Conservation (phyloP, 179 eudicot genomes). For the Corrigiola litoralis region DNA sequence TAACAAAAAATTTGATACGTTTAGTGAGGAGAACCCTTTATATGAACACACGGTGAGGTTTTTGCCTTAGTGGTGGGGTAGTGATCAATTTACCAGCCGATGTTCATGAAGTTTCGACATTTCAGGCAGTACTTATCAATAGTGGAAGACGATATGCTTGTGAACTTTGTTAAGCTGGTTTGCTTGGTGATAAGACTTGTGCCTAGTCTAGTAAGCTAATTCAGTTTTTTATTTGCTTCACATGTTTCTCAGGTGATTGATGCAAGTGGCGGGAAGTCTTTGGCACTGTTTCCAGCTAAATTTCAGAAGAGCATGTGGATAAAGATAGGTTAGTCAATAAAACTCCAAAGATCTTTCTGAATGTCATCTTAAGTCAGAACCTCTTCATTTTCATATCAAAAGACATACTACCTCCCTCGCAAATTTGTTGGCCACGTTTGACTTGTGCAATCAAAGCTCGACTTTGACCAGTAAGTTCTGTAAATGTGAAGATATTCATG, state of each 20-base stretch:
- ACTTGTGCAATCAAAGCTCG: no score
- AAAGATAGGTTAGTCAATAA: conserved; percentile 47
- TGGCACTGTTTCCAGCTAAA: conserved; percentile 84
- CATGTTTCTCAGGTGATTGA: conserved; percentile 53
- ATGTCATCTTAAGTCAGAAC: no score
- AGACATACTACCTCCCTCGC: no score
- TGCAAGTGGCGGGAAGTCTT: conserved; percentile 48
- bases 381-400: no score
- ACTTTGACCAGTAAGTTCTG: no score
- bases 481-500: no score
- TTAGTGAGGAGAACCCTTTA: no score
- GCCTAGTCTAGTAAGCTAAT: not conserved
- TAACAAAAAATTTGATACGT: no score
- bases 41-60: no score
- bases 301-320: conserved; percentile 96
- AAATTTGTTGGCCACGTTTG: no score
- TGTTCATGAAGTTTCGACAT: not conserved
- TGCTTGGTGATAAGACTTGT: not conserved
- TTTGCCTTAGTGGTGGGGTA: not conserved
- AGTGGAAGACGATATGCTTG: not conserved
- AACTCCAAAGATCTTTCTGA: not conserved
- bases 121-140: not conserved
- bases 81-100: no score
- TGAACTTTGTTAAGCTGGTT: not conserved
- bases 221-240: not conserved